phyloP scores from a whole-genome alignment of 1,284 basidiomycete species.

The Ganoderma boninense region DNA sequence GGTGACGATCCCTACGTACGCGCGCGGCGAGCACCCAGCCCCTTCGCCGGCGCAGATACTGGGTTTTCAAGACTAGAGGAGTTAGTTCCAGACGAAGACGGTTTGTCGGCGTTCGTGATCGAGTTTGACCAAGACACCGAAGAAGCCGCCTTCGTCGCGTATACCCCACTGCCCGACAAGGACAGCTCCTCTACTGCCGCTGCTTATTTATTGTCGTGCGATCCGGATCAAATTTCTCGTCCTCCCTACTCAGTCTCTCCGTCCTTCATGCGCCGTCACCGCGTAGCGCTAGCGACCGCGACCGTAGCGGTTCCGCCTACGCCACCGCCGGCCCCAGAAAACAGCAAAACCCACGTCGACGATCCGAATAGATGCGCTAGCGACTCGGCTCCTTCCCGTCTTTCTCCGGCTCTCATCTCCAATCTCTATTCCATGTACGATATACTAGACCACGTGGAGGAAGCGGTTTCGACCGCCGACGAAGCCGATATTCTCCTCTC shows the following conservation, averaged over 20 bases:
- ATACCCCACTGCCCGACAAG: not conserved
- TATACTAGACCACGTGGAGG: too few relatives aligned
- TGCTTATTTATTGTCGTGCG: not conserved
- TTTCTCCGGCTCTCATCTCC: too few relatives aligned
- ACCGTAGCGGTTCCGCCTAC: too few relatives aligned
- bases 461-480: not conserved
- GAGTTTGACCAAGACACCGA: not conserved
- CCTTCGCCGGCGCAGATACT: not conserved
- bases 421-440: too few relatives aligned
- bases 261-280: not conserved
- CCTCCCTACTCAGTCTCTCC: not conserved
- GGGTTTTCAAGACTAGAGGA: constrained; percentile 14
- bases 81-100: not conserved
- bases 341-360: not conserved
- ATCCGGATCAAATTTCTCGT: not conserved
- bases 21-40: constrained; percentile 14
- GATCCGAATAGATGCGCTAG: not conserved
- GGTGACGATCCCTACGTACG: constrained; percentile 37
- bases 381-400: too few relatives aligned
- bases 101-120: not conserved
- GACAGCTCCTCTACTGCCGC: not conserved
- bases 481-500: not conserved
- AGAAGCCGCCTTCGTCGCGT: not conserved
- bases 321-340: too few relatives aligned
- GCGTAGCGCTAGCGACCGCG: too few relatives aligned